Base-by-base conservation (phyloP, 352 stramenopile species). In the Sclerospora graminicola region DNA sequence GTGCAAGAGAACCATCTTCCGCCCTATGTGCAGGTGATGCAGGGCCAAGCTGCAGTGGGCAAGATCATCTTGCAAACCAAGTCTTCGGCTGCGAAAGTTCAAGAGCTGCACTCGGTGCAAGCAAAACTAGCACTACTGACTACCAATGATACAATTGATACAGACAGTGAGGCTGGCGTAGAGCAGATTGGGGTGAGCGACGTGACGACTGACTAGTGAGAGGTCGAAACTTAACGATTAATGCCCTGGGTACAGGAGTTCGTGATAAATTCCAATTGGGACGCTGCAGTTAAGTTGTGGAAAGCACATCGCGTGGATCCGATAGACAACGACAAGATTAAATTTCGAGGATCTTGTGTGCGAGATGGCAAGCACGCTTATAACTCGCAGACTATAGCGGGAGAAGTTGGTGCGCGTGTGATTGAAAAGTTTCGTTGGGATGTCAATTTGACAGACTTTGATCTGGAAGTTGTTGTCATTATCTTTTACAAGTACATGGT, bases 311-410 rank as follows among this genome's bases (percentile, higher is more conserved):
- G 33, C 1, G 21, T 65, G 0, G 56, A 42, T 24, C 47, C 44
- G 1, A 45, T 51, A 0, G 52, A 61, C 8, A 35, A 63, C 16
- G 47, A 15, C 9, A 43, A 37, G 5, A 72, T 81, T 7, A 69
- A 57, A 15, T 90, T 90, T 44, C 70, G 78, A 16, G 78, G 70
- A 8, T 90, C 78, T 10, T 88, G 78, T 49, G 75, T 90, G 34
- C 75, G 78, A 13, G 78, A 90, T 37, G 78, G 78, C 2, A 74
- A 74, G 9, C 78, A 90, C 48, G 61, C 58, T 15, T 90, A 80
- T 52, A 82, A 80, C 18, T 90, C 75, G 10, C 64, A 82, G 19
- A 59, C 56, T 21, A 55, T 90, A 14, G 73, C 78, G 0, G 75
- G 60, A 11, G 68, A 81, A 46, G 63, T 90, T 8, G 75, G 75